Percentiles rank a stretch among this genome's conserved stretches.
These are phyloP conservation scores for Saitozyma sp. DNA, from an alignment of 768 basidiomycete species.

Conservation along the genomic window DNA sequence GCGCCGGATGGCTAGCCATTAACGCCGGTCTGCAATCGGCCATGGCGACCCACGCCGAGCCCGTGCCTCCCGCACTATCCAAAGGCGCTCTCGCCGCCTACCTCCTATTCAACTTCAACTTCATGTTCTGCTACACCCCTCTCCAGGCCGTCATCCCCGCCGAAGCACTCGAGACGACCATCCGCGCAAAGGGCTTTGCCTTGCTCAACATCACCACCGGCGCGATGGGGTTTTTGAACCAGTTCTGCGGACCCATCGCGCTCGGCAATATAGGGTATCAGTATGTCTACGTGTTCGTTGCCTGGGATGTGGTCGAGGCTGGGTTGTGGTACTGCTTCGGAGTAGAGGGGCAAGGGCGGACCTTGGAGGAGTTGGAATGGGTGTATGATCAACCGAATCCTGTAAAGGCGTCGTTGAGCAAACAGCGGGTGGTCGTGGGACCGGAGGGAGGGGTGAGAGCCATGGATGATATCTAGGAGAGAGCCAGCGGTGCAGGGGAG, in stretches of 20 bases:
- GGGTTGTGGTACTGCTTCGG: background rate
- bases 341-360: conserved; percentile 41
- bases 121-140: too few species aligned
- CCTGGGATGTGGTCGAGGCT: too few species aligned
- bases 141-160: conserved; percentile 56
- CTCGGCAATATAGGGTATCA: too few species aligned
- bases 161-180: conserved; percentile 62
- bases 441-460: background rate
- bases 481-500: too few species aligned
- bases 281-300: too few species aligned
- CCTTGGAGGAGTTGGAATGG: conserved; percentile 50
- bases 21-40: too few species aligned
- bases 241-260: conserved; percentile 53
- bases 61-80: too few species aligned
- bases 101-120: too few species aligned
- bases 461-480: too few species aligned
- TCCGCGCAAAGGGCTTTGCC: conserved; percentile 66
- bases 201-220: conserved; percentile 54
- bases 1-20: too few species aligned
- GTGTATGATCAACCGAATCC: conserved; percentile 43
- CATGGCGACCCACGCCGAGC: too few species aligned
- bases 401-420: conserved; percentile 14
- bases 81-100: too few species aligned
- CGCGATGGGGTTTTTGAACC: conserved; percentile 55
- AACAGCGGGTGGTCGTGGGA: background rate